Evolutionary conservation across 371 early-diverging fungal species (phyloP), one percentile per base, ranked within the genome.

Genomic region (Rhizomucor miehei): DNA sequence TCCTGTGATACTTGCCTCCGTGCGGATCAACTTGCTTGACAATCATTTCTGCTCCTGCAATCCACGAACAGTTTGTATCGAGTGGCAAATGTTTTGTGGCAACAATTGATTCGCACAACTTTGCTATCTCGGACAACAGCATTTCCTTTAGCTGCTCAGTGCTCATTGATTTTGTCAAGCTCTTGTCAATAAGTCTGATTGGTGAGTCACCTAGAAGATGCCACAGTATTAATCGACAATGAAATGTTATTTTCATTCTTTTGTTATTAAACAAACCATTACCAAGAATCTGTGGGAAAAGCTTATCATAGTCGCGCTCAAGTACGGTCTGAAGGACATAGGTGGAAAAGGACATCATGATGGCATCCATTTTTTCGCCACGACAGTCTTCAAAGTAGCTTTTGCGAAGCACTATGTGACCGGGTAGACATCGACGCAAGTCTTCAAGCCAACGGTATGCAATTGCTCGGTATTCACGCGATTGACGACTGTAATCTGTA

Each of bases 311-410:
- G 10, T 12, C 50, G 11, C 38, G 50, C 34, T 50, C 50, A 3
- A 50, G 10, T 37, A 37, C 50, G 13, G 14, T 50, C 39, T 65
- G 60, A 16, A 71, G 25, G 0, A 59, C 63, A 45, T 46, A 45
- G 11, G 63, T 60, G 1, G 72, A 67, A 34, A 71, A 59, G 3
- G 63, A 54, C 47, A 59, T 36, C 72, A 71, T 71, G 12, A 71
- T 56, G 43, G 54, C 47, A 5, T 56, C 48, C 34, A 71, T 54
- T 49, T 65, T 45, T 45, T 62, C 66, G 11, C 74, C 73, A 17
- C 63, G 60, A 44, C 69, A 70, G 37, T 71, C 68, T 51, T 75
- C 77, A 63, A 79, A 67, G 38, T 52, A 67, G 23, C 69, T 67
- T 35, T 67, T 53, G 20, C 75, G 52, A n/a, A 79, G 48, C 3